phyloP scores from a whole-genome alignment of 768 basidiomycete genomes.

The Asterophora parasitica region DNA sequence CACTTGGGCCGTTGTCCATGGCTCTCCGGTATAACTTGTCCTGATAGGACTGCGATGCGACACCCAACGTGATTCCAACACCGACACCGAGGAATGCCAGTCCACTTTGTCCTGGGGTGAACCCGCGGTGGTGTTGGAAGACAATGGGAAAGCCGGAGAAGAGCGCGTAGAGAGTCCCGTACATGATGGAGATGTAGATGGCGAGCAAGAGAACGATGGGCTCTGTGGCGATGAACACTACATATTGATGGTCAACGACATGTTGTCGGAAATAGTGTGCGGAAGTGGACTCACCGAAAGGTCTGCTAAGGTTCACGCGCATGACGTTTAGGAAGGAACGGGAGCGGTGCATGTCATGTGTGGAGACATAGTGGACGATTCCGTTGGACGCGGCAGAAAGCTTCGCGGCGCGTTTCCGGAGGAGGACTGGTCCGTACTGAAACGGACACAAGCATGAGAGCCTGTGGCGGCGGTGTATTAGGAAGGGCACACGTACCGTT shows the following conservation, averaged over 20 bases:
- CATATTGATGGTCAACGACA: neutral
- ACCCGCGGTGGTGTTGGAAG: constrained; percentile 48
- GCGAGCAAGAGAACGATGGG: constrained; percentile 57
- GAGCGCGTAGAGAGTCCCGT: constrained; percentile 59
- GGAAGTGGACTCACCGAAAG: constrained; percentile 40
- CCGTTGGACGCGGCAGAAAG: constrained; percentile 38
- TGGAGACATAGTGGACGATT: constrained; percentile 41
- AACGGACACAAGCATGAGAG: neutral
- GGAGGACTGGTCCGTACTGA: constrained; percentile 57
- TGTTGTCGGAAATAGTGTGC: neutral
- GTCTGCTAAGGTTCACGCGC: constrained; percentile 46
- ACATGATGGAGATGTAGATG: constrained; percentile 56
- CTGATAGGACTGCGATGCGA: constrained; percentile 47
- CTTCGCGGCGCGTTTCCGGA: constrained; percentile 45
- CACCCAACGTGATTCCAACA: constrained; percentile 48
- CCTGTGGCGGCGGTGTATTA: neutral
- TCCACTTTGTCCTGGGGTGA: constrained; percentile 50
- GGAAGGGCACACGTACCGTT: constrained; percentile 35
- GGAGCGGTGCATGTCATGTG: constrained; percentile 41
- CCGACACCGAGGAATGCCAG: constrained; percentile 65
- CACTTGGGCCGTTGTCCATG: constrained; percentile 42
- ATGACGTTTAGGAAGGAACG: constrained; percentile 40
- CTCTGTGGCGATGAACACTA: constrained; percentile 58
- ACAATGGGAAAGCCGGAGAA: constrained; percentile 62
- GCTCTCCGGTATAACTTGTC: constrained; percentile 48